Percentiles rank a stretch among this genome's conserved stretches.
Conservation (phyloP, 2,329 filamentous ascomycete genomes). For the Fusarium sp. region DNA sequence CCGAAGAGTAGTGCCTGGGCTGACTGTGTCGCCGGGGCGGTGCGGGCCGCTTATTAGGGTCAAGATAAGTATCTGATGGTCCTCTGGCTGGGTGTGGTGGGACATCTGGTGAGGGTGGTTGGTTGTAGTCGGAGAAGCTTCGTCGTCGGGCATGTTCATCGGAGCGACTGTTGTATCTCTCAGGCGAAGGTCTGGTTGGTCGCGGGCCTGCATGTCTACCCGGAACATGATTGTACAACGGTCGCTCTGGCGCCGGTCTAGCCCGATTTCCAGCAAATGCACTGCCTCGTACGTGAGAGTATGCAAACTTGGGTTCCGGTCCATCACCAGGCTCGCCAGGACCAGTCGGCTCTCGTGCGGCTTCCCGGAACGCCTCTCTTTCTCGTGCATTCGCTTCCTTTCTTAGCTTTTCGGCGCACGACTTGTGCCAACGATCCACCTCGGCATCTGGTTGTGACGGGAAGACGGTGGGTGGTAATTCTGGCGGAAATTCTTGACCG, state of each 20-base stretch:
- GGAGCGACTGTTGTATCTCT: constrained; percentile 51
- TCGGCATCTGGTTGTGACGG: constrained; percentile 78
- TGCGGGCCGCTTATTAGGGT: constrained; percentile 49
- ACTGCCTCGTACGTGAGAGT: constrained; percentile 50
- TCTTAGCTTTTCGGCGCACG: constrained; percentile 76
- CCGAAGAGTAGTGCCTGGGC: constrained; percentile 56
- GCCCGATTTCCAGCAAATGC: constrained; percentile 46
- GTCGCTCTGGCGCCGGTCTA: constrained; percentile 49
- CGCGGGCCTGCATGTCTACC: constrained; percentile 51
- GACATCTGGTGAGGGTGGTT: constrained; percentile 49
- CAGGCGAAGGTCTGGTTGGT: constrained; percentile 50
- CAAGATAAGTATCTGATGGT: constrained; percentile 48
- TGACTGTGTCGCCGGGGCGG: constrained; percentile 62
- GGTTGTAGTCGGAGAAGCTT: constrained; percentile 64
- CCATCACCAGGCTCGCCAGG: constrained; percentile 47
- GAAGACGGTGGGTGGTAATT: constrained; percentile 71
- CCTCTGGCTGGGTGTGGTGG: constrained; percentile 45
- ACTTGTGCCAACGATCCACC: constrained; percentile 88
- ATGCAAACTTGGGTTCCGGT: constrained; percentile 52
- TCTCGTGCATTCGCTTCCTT: constrained; percentile 63
- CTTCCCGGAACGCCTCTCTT: constrained; percentile 45
- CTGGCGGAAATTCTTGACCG: constrained; percentile 71
- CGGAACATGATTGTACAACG: constrained; percentile 56
- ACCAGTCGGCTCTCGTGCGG: constrained; percentile 36
- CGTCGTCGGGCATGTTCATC: constrained; percentile 58